A percentile compares a stretch with the other conserved stretches of the same genome.
Evolutionary conservation across 768 basidiomycete genomes (phyloP).

Genomic region (Fistulinella prunicolor): DNA sequence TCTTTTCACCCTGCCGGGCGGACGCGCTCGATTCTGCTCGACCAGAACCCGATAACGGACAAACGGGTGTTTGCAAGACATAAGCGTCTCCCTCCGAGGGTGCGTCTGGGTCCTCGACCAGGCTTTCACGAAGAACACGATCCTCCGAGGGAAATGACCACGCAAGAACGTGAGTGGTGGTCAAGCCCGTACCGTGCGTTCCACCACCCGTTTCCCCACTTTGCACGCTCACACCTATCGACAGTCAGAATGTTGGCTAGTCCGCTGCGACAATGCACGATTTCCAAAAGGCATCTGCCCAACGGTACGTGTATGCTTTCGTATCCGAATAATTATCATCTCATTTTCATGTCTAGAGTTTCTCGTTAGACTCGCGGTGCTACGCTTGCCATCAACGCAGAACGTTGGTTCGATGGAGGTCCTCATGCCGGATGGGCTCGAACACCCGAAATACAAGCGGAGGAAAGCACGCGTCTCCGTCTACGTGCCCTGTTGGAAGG

Average conservation of each 20-base stretch:
- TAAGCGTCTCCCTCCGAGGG: constrained; percentile 55
- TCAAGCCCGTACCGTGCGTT: constrained; percentile 71
- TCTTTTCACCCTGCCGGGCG: constrained; percentile 44
- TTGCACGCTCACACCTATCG: background rate
- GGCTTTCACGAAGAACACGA: constrained; percentile 30
- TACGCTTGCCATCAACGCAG: constrained; percentile 39
- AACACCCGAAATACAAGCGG: constrained; percentile 58
- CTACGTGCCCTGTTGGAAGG: constrained; percentile 63
- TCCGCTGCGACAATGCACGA: constrained; percentile 55
- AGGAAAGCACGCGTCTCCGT: constrained; percentile 43
- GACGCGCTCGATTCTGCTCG: constrained; percentile 60
- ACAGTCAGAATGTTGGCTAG: constrained; percentile 71
- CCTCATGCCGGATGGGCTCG: constrained; percentile 58
- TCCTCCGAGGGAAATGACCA: constrained; percentile 54
- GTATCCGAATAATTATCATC: constrained; percentile 1
- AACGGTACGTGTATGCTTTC: constrained; percentile 40
- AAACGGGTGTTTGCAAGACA: constrained; percentile 49
- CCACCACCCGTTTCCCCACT: background rate
- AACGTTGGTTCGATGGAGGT: constrained; percentile 27
- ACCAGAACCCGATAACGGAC: constrained; percentile 55
- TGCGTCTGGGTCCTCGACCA: constrained; percentile 32
- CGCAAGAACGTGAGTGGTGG: constrained; percentile 63
- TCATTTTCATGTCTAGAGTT: constrained; percentile 46
- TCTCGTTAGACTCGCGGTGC: constrained; percentile 55
- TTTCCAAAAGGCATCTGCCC: constrained; percentile 53